phyloP scores from a whole-genome alignment of 495 filamentous ascomycete species.

The Coniosporium apollinis region DNA sequence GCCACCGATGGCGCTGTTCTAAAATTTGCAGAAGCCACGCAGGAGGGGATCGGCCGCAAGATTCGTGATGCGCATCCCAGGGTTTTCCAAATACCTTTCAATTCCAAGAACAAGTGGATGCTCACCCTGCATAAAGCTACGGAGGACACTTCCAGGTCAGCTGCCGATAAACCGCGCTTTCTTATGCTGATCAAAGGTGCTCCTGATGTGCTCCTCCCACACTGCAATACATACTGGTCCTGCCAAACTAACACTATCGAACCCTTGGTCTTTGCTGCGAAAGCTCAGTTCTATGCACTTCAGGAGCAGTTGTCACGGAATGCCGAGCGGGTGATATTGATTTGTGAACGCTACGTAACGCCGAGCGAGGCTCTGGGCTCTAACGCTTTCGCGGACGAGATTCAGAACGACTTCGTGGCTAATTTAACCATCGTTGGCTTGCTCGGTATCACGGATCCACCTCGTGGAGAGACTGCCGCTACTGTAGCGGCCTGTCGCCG shows the following conservation, averaged over 20 bases:
- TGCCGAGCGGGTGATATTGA: constrained; percentile 35
- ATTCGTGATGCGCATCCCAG: constrained; percentile 5
- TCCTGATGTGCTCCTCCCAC: constrained; percentile 31
- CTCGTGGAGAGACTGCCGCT: constrained; percentile 18
- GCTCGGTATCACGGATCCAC: constrained; percentile 35
- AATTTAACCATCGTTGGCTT: constrained; percentile 33
- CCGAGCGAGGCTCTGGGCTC: constrained; percentile 14
- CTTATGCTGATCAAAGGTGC: constrained; percentile 33
- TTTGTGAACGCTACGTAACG: constrained; percentile 25
- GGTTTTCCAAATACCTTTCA: constrained; percentile 21
- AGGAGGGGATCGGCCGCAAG: neutral
- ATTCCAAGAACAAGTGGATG: constrained; percentile 25
- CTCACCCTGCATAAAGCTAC: constrained; percentile 20
- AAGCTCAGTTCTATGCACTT: constrained; percentile 20
- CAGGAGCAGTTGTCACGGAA: constrained; percentile 29
- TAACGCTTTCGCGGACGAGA: constrained; percentile 30
- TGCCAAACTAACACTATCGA: constrained; percentile 19
- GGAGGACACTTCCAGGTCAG: too few species aligned
- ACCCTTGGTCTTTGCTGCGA: constrained; percentile 21
- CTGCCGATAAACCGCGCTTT: too few species aligned
- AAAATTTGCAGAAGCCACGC: constrained; percentile 13
- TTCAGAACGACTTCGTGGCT: constrained; percentile 21
- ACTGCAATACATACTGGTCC: constrained; percentile 30
- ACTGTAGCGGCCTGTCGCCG: constrained; percentile 19
- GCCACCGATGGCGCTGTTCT: constrained; percentile 22